Percentiles rank a stretch among this genome's conserved stretches.
phyloP scores from a whole-genome alignment of 306 rosid species.

The Delonix regia region DNA sequence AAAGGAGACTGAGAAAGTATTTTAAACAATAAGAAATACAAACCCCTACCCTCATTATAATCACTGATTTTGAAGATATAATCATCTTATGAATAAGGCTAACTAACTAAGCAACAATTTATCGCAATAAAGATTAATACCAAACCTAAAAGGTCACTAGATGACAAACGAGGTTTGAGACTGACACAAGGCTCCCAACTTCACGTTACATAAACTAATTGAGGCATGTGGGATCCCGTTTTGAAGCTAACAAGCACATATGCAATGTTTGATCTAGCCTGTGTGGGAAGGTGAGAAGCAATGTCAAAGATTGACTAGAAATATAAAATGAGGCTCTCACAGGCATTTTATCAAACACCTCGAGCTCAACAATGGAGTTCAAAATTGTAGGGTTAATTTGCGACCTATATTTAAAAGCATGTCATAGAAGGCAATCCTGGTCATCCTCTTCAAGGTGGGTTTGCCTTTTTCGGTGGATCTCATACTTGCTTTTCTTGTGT shows the following conservation, averaged over 20 bases:
- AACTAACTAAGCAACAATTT: too few relatives aligned
- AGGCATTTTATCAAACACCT: slow-evolving; percentile 22
- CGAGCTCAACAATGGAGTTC: slow-evolving; percentile 22
- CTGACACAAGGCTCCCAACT: background rate
- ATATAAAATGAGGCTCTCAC: background rate
- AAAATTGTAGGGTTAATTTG: background rate
- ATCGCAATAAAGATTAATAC: too few relatives aligned
- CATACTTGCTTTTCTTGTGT: background rate
- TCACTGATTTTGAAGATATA: too few relatives aligned
- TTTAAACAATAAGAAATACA: too few relatives aligned
- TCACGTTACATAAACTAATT: background rate
- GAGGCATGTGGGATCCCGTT: background rate
- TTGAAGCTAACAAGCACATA: slow-evolving; percentile 23
- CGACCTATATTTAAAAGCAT: background rate
- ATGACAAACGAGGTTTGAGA: background rate
- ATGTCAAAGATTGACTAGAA: background rate
- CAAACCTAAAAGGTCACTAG: background rate
- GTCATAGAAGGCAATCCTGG: slow-evolving; percentile 24
- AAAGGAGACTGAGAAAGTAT: too few relatives aligned
- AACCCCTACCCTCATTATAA: too few relatives aligned
- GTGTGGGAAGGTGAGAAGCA: slow-evolving; percentile 5
- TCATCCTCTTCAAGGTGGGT: slow-evolving; percentile 30
- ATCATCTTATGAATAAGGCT: too few relatives aligned
- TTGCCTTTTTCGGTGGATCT: background rate
- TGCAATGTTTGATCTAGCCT: slow-evolving; percentile 12